Base-by-base conservation (phyloP, 2,329 filamentous ascomycete genomes). In the Sordariomycetes sp. region DNA sequence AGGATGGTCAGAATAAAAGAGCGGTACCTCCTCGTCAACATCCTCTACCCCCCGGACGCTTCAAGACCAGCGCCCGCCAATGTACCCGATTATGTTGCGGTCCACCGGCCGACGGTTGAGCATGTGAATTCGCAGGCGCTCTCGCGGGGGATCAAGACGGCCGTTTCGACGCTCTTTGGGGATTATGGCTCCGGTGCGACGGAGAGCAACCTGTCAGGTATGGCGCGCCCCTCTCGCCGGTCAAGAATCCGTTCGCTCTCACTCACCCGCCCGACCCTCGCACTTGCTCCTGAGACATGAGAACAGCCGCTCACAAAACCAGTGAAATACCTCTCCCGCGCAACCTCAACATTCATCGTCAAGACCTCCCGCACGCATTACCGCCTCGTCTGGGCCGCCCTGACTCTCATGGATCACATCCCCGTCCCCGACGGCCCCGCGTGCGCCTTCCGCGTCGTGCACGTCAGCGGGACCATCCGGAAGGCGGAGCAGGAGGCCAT, bases 1-100 rank as follows among this genome's bases (percentile, higher is more conserved):
- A 72, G 51, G 54, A 96, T 99, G 94, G 94, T 99, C 60, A 89
- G 94, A 67, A 82, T 97, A 63, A 99, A 99, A 72, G 87, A 96
- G 71, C 86, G 94, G 65, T 99, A 99, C 70, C 81, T 99, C 20
- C 83, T 97, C n/a, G 82, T 97, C 61, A 89, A 95, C 68, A 90
- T 97, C 62, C 78, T 97, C 53, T 96, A 96, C 65, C 90, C 91
- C 0, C 78, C 83, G 7, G 74, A 81, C 13, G 61, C 74, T 10
- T 61, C 65, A 10, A 65, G 64, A 60, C 60, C 66, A 53, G 62
- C 64, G 60, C 70, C 68, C 58, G 54, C 67, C 36, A 68, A 71
- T 63, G 63, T 78, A 65, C 69, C 87, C 67, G 69, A 81, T 73
- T 76, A 87, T 59, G 73, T 97, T 32, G 76, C 84, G 57, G 86